Percentiles rank a stretch among this genome's conserved stretches.
phyloP scores from a whole-genome alignment of 768 basidiomycete species.

The Lactarius deliciosus region DNA sequence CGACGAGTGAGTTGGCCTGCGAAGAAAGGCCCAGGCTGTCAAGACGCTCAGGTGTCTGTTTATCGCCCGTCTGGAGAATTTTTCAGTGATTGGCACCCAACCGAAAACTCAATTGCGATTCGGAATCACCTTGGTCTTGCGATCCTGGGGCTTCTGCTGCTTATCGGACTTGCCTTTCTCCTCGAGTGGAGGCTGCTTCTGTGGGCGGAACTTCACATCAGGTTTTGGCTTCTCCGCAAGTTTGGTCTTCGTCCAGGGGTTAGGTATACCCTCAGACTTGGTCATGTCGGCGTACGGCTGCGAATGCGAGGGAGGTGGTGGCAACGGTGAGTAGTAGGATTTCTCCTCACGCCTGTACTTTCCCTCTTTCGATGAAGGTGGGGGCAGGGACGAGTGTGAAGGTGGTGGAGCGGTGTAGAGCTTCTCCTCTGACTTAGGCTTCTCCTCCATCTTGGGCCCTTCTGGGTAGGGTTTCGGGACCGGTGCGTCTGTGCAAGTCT shows the following conservation, averaged over 20 bases:
- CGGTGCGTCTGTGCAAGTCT: not conserved
- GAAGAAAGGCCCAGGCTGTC: not conserved
- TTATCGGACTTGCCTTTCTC: conserved; percentile 6
- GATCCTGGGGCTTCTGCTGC: not conserved
- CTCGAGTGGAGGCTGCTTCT: not conserved
- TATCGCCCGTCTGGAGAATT: not conserved
- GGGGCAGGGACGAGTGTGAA: not conserved
- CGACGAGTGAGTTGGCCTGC: not conserved
- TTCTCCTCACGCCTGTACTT: not conserved
- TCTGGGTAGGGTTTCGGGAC: not conserved
- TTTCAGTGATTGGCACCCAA: not conserved
- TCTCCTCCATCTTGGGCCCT: not conserved
- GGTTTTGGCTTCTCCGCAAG: not conserved
- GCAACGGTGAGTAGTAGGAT: not conserved
- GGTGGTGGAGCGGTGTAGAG: too few relatives aligned
- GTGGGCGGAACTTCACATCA: not conserved
- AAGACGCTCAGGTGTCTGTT: not conserved
- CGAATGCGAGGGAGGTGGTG: not conserved
- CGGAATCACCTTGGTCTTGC: not conserved
- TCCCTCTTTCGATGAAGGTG: not conserved
- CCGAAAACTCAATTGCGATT: not conserved
- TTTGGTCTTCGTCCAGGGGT: not conserved
- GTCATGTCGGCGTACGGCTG: not conserved
- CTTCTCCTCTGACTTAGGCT: not conserved
- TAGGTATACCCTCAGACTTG: not conserved